Percentiles rank a stretch among this genome's conserved stretches.
Conservation (phyloP, 805 yeast species). For the Saccharomycopsis schoenii region DNA sequence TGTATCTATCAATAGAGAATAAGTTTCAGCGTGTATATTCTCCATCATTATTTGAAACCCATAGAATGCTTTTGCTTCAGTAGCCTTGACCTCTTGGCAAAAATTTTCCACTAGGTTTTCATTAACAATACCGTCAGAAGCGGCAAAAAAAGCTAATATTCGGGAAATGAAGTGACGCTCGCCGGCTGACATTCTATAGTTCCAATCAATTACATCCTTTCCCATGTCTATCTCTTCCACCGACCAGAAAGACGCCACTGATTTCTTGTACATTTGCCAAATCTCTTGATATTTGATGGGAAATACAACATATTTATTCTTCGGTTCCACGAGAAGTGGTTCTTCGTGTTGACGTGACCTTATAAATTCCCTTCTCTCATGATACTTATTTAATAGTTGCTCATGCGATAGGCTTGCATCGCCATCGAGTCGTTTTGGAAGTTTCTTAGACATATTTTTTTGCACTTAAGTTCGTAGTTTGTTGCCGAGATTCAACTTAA, state of each 20-base stretch:
- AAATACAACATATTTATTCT: conserved; percentile 80
- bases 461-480: too few relatives aligned
- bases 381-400: conserved; percentile 48
- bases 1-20: conserved; percentile 86
- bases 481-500: too few relatives aligned
- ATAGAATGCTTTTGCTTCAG: conserved; percentile 97
- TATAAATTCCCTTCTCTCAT: conserved; percentile 58
- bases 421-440: neutral
- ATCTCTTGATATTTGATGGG: conserved; percentile 95
- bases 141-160: conserved; percentile 95
- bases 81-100: conserved; percentile 90
- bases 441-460: neutral
- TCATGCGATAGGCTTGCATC: conserved; percentile 29
- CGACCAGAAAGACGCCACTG: conserved; percentile 99
- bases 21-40: conserved; percentile 95
- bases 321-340: conserved; percentile 79
- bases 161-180: conserved; percentile 88
- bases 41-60: conserved; percentile 99
- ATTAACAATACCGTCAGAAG: conserved; percentile 96
- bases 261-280: conserved; percentile 98
- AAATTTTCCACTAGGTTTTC: conserved; percentile 96
- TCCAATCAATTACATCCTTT: conserved; percentile 91
- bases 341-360: conserved; percentile 75
- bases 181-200: conserved; percentile 72
- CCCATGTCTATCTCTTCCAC: conserved; percentile 97